A percentile compares a stretch with the other conserved stretches of the same genome.
These are phyloP conservation scores for Cudoniella acicularis DNA, from an alignment of 495 filamentous ascomycete species.

Conservation along the genomic window DNA sequence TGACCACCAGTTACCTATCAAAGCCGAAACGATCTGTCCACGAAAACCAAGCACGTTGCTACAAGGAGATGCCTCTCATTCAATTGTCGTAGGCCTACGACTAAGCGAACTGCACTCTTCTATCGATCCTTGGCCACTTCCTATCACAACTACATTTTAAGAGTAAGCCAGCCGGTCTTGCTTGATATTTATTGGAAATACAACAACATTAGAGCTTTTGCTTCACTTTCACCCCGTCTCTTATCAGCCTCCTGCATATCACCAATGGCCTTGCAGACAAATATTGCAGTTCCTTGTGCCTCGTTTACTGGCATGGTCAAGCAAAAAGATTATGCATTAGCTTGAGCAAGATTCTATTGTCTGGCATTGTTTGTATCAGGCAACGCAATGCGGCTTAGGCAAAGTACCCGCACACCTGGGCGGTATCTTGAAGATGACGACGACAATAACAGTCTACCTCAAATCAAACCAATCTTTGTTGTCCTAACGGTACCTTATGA, in stretches of 20 bases:
- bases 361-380: neutral
- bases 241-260: neutral
- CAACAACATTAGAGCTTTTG: too few species aligned
- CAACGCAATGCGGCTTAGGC: neutral
- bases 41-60: too few species aligned
- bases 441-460: neutral
- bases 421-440: constrained; percentile 5
- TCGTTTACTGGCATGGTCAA: neutral
- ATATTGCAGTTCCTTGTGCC: neutral
- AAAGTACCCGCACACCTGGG: neutral
- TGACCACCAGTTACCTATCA: too few species aligned
- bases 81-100: too few species aligned
- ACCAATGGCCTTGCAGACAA: neutral
- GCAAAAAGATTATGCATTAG: neutral
- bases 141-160: too few species aligned
- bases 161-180: too few species aligned
- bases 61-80: too few species aligned
- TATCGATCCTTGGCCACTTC: too few species aligned
- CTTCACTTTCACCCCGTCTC: too few species aligned
- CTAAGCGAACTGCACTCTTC: too few species aligned
- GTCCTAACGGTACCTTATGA: constrained; percentile 1
- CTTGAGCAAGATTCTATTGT: neutral
- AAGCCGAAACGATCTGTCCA: too few species aligned
- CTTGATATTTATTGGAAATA: too few species aligned
- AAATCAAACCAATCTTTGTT: constrained; percentile 1